Base-by-base conservation (phyloP, 2,329 filamentous ascomycete species). In the Gnomoniopsis sp. region DNA sequence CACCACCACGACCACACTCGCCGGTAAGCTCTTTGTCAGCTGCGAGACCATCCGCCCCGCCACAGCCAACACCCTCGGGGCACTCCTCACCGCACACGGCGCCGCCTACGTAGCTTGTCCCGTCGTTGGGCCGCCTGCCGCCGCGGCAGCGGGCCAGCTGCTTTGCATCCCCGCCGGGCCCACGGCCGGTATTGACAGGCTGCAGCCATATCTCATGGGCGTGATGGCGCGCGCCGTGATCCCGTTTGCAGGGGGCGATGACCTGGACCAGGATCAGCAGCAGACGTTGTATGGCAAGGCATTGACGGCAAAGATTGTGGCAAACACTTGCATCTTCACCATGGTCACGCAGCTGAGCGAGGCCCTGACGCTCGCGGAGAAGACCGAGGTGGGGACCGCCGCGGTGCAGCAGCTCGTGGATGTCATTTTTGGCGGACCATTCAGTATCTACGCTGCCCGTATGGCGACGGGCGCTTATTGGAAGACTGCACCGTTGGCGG, bases 361-460 rank as follows among this genome's bases (percentile, higher is more conserved):
- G 49, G 49, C 55, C 1, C 38, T 47, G 26, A 47, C 55, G 38
- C 55, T 57, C 14, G 55, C 55, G 11, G 55, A 57, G 49, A 51
- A 43, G 49, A 17, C 23, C n/a, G 49, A 43, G 1, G 26, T 57
- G 17, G 49, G 44, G 19, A 21, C 49, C 6, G 55, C 19, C 6
- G 6, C 7, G 14, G 55, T 57, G 4, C 15, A 19, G 26, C 14
- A 38, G 17, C 47, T 47, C 4, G 55, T 57, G 26, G 49, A 57
- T 11, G 21, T 51, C 2, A 17, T 23, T 6, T n/a, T 52, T 15
- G 50, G 34, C 19, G 34, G 50, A 3, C 49, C 55, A 2, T 57
- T 47, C 22, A 26, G 38, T 10, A 22, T 52, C 6, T 57, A 57
- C 14, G 30, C 36, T 11, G 41, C 17, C 4, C 19, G 55, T 11